These are phyloP conservation scores for Helianthus annuus DNA, from an alignment of 129 eudicot species.

Conservation along the genomic window HanXRQr2.0-SUNRISE NC_035439.2:110050965-110051464, in stretches of 20 bases:
- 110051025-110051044: slow-evolving; percentile 23
- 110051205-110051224: slow-evolving; percentile 32
- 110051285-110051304: slow-evolving; percentile 40
- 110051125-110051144: slow-evolving; percentile 38
- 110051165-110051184: slow-evolving; percentile 26
- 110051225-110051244: slow-evolving; percentile 28
- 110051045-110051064: slow-evolving; percentile 14
- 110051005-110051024: slow-evolving; percentile 19
- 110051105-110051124: slow-evolving; percentile 16
- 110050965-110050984: slow-evolving; percentile 20
- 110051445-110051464: slow-evolving; percentile 26
- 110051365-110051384: slow-evolving; percentile 41
- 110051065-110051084: slow-evolving; percentile 10
- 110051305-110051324: slow-evolving; percentile 20
- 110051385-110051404: slow-evolving; percentile 53
- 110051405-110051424: slow-evolving; percentile 41
- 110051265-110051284: slow-evolving; percentile 35
- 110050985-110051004: slow-evolving; percentile 44
- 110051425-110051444: slow-evolving; percentile 24
- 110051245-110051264: slow-evolving; percentile 3
- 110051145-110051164: slow-evolving; percentile 40
- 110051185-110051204: slow-evolving; percentile 45
- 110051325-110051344: slow-evolving; percentile 30
- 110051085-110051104: slow-evolving; percentile 48
- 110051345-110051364: slow-evolving; percentile 19